Base-by-base conservation (phyloP, 257 asterid species). In the Ilex asprella region DNA sequence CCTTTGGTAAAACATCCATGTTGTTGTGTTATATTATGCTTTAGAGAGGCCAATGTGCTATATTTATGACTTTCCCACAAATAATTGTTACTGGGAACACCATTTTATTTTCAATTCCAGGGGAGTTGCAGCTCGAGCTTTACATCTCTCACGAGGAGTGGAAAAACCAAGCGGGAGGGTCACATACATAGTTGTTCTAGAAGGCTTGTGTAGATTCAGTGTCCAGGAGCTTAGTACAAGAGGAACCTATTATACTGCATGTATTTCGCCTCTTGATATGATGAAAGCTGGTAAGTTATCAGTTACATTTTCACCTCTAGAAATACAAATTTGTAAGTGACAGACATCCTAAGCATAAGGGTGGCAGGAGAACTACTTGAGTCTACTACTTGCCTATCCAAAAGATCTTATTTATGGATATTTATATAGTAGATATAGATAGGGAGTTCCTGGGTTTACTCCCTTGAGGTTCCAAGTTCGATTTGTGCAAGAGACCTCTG, bases 81-180 rank as follows among this genome's bases (percentile, higher is more conserved):
- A 4, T 35, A 35, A 35, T 35, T 15, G 55, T 50, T 10, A 16
- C 2, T 10, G 10, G 2, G 57, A 14, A 50, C 1, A 0, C 8
- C 21, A 50, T 50, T 10, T n/a, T 7, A 15, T 7, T 53, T 53
- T 53, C 30, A 10, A 53, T 53, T 53, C 30, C 57, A 53, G 57
- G 30, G 49, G 63, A 32, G 97, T 89, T 64, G 97, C 94, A 57
- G 99, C 97, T 59, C 92, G 99, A 60, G 99, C 97, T 70, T 82
- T 93, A 60, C 99, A 93, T 81, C 86, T 93, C 68, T 89, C 97
- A 41, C 85, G 97, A 77, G 99, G 97, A 72, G 97, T 89, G 77
- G 97, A 93, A 76, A 89, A 93, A 86, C 96, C 99, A 52, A 93
- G 99, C 64, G 99, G 99, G 68, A 85, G 96, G 79, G 97, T 93